Conservation (phyloP, 2,329 filamentous ascomycete species). For the Xenoacremonium recifei region DNA sequence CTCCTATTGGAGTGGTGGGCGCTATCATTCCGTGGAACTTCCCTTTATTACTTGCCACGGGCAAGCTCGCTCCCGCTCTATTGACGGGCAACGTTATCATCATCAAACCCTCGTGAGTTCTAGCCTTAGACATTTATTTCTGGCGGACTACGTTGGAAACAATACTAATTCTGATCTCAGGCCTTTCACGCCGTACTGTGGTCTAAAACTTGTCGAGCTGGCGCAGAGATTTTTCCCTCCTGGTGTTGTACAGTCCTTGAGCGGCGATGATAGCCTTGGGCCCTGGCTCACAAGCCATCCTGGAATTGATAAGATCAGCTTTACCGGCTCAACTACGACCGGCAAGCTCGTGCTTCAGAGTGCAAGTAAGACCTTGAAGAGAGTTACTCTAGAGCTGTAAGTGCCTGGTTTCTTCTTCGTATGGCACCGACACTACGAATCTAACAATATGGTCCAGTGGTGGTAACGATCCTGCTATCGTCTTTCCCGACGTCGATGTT, state of each 20-base stretch:
- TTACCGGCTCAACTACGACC: slow-evolving; percentile 60
- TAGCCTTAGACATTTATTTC: no score
- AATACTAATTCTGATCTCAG: rapidly evolving
- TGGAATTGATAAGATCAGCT: slow-evolving; percentile 60
- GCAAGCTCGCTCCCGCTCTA: slow-evolving; percentile 56
- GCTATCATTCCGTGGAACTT: slow-evolving; percentile 57
- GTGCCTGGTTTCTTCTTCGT: no score
- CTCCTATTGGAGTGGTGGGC: slow-evolving; percentile 39
- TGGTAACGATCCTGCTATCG: slow-evolving; percentile 61
- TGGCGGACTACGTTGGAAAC: no score
- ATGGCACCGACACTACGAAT: no score
- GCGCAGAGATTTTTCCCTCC: slow-evolving; percentile 57
- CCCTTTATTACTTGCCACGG: slow-evolving; percentile 47
- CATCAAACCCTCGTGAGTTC: slow-evolving; percentile 57
- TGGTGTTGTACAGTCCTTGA: slow-evolving; percentile 61
- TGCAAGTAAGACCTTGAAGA: slow-evolving; percentile 57
- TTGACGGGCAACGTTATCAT: slow-evolving; percentile 55
- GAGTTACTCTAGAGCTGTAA: slow-evolving; percentile 61
- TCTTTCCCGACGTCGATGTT: slow-evolving; percentile 57
- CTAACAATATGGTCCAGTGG: slow-evolving; percentile 27
- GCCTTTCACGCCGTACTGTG: slow-evolving; percentile 56
- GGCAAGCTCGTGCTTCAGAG: slow-evolving; percentile 61
- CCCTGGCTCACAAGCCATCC: slow-evolving; percentile 59
- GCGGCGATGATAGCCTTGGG: slow-evolving; percentile 60
- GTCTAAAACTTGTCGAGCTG: slow-evolving; percentile 60